Evolutionary conservation across 1,284 basidiomycete genomes (phyloP).

Genomic region (Puccinia hordei): DNA sequence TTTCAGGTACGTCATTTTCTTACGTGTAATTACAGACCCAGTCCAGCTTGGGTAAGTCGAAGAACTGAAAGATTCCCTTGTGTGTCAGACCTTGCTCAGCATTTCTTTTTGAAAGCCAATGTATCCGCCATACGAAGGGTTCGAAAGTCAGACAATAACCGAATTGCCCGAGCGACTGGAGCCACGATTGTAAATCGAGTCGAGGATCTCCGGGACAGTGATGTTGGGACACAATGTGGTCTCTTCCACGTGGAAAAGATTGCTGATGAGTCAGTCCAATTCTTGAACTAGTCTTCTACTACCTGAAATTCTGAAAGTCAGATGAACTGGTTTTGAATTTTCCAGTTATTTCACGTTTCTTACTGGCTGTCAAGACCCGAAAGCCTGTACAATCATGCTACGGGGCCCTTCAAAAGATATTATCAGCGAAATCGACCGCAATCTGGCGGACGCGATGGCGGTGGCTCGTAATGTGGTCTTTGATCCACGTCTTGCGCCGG

Average conservation of each 20-base stretch:
- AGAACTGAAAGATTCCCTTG: neutral
- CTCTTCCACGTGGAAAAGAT: conserved; percentile 96
- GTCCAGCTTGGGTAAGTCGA: neutral
- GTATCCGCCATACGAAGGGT: conserved; percentile 91
- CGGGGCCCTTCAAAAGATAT: conserved; percentile 98
- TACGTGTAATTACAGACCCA: neutral
- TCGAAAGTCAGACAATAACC: conserved; percentile 98
- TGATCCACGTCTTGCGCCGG: conserved; percentile 86
- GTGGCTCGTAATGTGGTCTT: conserved; percentile 97
- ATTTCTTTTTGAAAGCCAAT: conserved; percentile 83
- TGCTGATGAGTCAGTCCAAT: conserved; percentile 77
- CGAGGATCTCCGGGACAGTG: conserved; percentile 87
- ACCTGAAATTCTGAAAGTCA: neutral
- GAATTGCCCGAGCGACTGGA: conserved; percentile 90
- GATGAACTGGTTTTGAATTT: neutral
- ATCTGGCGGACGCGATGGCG: conserved; percentile 95
- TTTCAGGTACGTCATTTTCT: conserved; percentile 70
- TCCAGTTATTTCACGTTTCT: conserved; percentile 92
- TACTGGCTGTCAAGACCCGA: conserved; percentile 85
- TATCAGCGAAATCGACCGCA: conserved; percentile 95
- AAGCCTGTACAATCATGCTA: conserved; percentile 98
- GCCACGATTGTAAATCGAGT: conserved; percentile 96
- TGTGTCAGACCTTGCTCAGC: conserved; percentile 82
- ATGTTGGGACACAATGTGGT: conserved; percentile 89
- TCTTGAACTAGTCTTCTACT: neutral